Evolutionary conservation across 805 yeast species (phyloP).

Genomic region (Isabelozyma pseudorhagii): DNA sequence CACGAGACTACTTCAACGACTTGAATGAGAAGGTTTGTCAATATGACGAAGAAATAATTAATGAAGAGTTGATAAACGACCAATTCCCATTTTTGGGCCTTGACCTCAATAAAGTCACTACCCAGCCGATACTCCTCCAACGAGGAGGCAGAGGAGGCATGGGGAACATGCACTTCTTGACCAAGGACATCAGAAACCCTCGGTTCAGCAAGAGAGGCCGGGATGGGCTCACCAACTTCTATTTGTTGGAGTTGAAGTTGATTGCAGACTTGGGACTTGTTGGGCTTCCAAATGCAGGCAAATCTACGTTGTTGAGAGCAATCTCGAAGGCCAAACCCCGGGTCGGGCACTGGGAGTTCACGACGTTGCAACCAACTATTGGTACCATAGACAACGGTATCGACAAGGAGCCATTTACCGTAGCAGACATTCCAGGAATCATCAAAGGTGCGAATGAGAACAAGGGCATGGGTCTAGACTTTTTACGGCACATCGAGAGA

Average conservation of each 20-base stretch:
- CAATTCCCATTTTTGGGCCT: slow-evolving; percentile 78
- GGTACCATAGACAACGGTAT: slow-evolving; percentile 77
- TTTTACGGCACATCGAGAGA: slow-evolving; percentile 87
- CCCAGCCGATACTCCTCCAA: slow-evolving; percentile 64
- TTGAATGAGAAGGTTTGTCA: slow-evolving; percentile 61
- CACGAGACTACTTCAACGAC: slow-evolving; percentile 61
- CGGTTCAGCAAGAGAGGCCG: slow-evolving; percentile 84
- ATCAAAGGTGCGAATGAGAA: slow-evolving; percentile 83
- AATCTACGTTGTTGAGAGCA: slow-evolving; percentile 81
- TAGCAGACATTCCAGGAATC: slow-evolving; percentile 97
- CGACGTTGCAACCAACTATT: slow-evolving; percentile 86
- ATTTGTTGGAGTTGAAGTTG: slow-evolving; percentile 79
- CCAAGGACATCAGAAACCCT: slow-evolving; percentile 83
- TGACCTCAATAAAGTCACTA: slow-evolving; percentile 62
- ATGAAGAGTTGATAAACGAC: slow-evolving; percentile 61
- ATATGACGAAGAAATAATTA: slow-evolving; percentile 57
- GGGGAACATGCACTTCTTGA: slow-evolving; percentile 94
- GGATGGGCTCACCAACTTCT: slow-evolving; percentile 57
- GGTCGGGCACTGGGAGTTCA: slow-evolving; percentile 96
- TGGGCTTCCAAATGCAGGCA: slow-evolving; percentile 96
- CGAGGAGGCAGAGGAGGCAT: slow-evolving; percentile 92
- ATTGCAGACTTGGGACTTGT: slow-evolving; percentile 93
- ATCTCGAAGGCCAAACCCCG: slow-evolving; percentile 87
- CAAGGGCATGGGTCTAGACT: slow-evolving; percentile 91
- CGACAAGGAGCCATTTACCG: slow-evolving; percentile 73